Percentiles rank a stretch among this genome's conserved stretches.
Evolutionary conservation across 148 eudicot genomes (phyloP).

Genomic region (Simmondsia chinensis): DNA sequence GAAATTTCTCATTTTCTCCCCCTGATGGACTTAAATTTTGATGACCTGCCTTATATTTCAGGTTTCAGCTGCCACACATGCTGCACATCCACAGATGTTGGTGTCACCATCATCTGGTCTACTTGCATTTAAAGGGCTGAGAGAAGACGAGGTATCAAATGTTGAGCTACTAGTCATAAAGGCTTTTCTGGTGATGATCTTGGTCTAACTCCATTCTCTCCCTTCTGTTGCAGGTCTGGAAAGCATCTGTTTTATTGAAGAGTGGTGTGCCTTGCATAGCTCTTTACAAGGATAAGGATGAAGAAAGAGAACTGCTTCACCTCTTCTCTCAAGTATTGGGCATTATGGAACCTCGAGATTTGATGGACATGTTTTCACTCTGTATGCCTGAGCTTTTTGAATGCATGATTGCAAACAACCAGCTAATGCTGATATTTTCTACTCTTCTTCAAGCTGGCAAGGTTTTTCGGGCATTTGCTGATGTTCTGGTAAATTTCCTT

Average conservation of each 20-base stretch:
- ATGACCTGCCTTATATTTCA: constrained; percentile 17
- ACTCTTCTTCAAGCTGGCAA: constrained; percentile 63
- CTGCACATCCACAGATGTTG: constrained; percentile 68
- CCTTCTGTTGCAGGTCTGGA: constrained; percentile 53
- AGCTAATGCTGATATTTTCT: constrained; percentile 75
- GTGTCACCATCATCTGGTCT: constrained; percentile 51
- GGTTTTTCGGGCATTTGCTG: constrained; percentile 84
- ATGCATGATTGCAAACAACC: constrained; percentile 89
- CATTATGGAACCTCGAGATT: constrained; percentile 93
- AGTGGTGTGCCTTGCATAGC: constrained; percentile 96
- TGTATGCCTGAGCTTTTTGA: constrained; percentile 99
- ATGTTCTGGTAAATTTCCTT: constrained; percentile 87
- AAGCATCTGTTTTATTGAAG: constrained; percentile 91
- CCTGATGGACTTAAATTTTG: constrained; percentile 1
- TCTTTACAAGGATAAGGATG: constrained; percentile 87
- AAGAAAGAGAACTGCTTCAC: constrained; percentile 89
- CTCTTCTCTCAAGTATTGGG: constrained; percentile 83
- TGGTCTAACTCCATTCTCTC: neutral
- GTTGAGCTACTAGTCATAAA: neutral
- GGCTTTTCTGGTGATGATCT: neutral
- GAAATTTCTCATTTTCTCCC: neutral
- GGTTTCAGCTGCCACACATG: constrained; percentile 74
- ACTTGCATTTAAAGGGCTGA: constrained; percentile 80
- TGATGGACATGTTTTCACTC: constrained; percentile 96
- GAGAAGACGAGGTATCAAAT: constrained; percentile 80